phyloP scores from a whole-genome alignment of 805 yeast species.

The Zygoascus biomembranicola region DNA sequence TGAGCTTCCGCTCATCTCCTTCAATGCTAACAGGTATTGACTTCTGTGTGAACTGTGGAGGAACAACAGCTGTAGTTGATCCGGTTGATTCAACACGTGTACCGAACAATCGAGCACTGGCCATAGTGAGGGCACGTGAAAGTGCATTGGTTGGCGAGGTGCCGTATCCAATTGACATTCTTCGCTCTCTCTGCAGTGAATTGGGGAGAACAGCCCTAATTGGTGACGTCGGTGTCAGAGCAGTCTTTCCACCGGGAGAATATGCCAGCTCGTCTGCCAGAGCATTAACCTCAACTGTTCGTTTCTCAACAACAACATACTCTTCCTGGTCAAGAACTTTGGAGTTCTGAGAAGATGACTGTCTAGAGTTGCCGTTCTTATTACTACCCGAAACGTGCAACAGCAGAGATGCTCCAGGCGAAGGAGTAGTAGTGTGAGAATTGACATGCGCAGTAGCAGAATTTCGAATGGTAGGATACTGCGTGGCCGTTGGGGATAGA shows the following conservation, averaged over 20 bases:
- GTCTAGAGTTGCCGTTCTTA: not conserved
- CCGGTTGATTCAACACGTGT: slow-evolving; percentile 19
- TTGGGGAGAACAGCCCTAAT: not conserved
- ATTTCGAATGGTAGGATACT: not conserved
- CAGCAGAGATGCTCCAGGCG: slow-evolving; percentile 17
- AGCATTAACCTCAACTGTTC: slow-evolving; percentile 91
- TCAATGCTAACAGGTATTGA: slow-evolving; percentile 16
- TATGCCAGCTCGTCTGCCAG: slow-evolving; percentile 83
- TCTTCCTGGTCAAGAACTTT: slow-evolving; percentile 37
- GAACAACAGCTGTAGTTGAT: slow-evolving; percentile 10
- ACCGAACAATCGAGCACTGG: slow-evolving; percentile 83
- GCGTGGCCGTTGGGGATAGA: not conserved
- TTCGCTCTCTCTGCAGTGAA: slow-evolving; percentile 14
- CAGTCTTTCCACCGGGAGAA: slow-evolving; percentile 13
- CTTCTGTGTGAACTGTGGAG: slow-evolving; percentile 19
- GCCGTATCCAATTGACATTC: slow-evolving; percentile 29
- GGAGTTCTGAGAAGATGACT: not conserved
- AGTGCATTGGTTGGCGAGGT: slow-evolving; percentile 74
- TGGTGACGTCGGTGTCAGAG: not conserved
- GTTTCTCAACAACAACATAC: slow-evolving; percentile 89
- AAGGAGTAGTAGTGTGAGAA: slow-evolving; percentile 12
- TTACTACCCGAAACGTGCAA: slow-evolving; percentile 3
- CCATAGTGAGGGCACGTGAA: slow-evolving; percentile 77
- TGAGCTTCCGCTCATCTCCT: slow-evolving; percentile 22
- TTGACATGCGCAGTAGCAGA: not conserved